Conservation (phyloP, 805 yeast species). For the Wickerhamomyces canadensis region DNA sequence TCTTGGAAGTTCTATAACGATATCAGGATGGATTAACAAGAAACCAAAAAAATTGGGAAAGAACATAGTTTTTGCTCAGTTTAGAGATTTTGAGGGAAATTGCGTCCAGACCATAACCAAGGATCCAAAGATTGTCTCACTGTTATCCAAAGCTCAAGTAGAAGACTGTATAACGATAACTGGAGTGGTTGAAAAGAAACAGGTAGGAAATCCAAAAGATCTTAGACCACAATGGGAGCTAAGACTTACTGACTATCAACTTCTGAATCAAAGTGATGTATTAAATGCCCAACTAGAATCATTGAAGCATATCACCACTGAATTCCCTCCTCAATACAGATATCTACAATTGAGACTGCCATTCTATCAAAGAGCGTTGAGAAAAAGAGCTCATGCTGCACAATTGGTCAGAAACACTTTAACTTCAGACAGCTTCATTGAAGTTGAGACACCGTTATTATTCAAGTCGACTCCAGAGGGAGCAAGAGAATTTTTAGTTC, state of each 20-base stretch:
- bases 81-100: constrained; percentile 72
- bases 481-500: constrained; percentile 92
- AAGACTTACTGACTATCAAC: constrained; percentile 41
- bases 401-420: constrained; percentile 38
- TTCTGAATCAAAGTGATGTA: constrained; percentile 57
- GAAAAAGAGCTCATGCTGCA: constrained; percentile 52
- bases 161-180: constrained; percentile 72
- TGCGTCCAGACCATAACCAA: constrained; percentile 48
- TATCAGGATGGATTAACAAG: constrained; percentile 82
- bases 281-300: constrained; percentile 66
- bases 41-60: constrained; percentile 69
- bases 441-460: constrained; percentile 86
- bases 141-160: constrained; percentile 43
- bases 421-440: constrained; percentile 50
- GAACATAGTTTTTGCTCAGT: constrained; percentile 58
- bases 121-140: constrained; percentile 31
- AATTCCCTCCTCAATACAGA: constrained; percentile 74
- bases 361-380: constrained; percentile 49
- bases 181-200: constrained; percentile 43
- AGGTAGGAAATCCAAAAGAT: constrained; percentile 14
- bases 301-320: constrained; percentile 46
- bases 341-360: constrained; percentile 72
- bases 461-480: constrained; percentile 98
- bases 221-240: constrained; percentile 47
- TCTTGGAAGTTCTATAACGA: constrained; percentile 30